These are phyloP conservation scores for Alternaria angustiovoidea DNA, from an alignment of 2,329 filamentous ascomycete genomes.

Conservation along the genomic window DNA sequence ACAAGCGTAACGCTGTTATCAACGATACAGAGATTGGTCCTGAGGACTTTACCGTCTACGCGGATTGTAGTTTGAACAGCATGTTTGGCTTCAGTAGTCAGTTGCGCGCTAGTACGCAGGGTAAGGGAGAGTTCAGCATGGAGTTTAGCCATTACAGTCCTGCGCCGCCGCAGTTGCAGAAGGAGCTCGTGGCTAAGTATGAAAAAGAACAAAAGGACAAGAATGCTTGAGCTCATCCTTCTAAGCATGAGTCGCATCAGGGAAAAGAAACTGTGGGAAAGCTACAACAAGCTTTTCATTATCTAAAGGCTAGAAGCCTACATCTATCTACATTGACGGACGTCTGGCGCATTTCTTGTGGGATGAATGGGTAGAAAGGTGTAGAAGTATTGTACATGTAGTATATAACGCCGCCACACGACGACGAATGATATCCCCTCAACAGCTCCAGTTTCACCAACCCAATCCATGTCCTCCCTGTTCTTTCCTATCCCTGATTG, in stretches of 20 bases:
- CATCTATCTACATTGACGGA: conserved; percentile 23
- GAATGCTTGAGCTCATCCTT: conserved; percentile 61
- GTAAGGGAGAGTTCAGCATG: conserved; percentile 98
- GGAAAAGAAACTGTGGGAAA: background rate
- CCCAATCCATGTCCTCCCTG: background rate
- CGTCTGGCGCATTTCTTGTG: conserved; percentile 21
- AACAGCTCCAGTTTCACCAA: background rate
- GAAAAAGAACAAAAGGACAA: conserved; percentile 72
- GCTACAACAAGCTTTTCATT: background rate
- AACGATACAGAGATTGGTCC: conserved; percentile 92
- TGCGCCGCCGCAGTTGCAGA: conserved; percentile 88
- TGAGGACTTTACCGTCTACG: conserved; percentile 91
- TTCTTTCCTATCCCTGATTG: background rate
- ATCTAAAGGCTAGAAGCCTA: conserved; percentile 11
- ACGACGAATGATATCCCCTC: conserved; percentile 26
- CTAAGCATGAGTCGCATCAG: conserved; percentile 25
- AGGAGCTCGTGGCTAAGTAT: conserved; percentile 72
- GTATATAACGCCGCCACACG: conserved; percentile 10
- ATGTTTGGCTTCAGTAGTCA: conserved; percentile 98
- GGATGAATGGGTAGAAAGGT: conserved; percentile 2
- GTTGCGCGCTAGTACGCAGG: conserved; percentile 90
- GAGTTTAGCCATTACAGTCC: conserved; percentile 96
- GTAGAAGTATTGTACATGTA: conserved; percentile 32
- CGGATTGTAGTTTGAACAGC: conserved; percentile 91
- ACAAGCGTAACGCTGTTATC: conserved; percentile 95